Percentiles rank a stretch among this genome's conserved stretches.
Conservation (phyloP, 2,329 filamentous ascomycete genomes). For the Colletotrichum euphorbiae region DNA sequence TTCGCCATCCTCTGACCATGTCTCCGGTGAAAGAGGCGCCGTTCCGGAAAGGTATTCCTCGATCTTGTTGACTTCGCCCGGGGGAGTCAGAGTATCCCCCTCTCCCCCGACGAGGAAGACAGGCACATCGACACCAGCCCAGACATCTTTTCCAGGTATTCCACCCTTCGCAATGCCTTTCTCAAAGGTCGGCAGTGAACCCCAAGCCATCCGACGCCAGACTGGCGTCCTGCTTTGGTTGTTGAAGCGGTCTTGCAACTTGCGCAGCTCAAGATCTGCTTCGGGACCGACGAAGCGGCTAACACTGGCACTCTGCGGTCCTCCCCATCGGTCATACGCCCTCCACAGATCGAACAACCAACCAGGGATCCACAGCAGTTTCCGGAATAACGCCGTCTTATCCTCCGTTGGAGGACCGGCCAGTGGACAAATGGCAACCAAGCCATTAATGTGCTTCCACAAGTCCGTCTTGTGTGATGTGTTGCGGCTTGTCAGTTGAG, state of each 20-base stretch:
- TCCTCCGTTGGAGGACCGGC: conserved; percentile 70
- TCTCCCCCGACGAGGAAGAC: conserved; percentile 84
- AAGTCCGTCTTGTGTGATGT: conserved; percentile 61
- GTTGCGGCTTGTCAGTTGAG: conserved; percentile 70
- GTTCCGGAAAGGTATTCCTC: conserved; percentile 44
- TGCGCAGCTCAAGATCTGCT: conserved; percentile 73
- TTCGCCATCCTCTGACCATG: conserved; percentile 43
- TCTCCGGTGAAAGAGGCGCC: conserved; percentile 23
- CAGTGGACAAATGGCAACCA: conserved; percentile 85
- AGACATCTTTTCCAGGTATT: conserved; percentile 75
- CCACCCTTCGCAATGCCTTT: conserved; percentile 68
- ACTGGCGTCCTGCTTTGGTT: conserved; percentile 84
- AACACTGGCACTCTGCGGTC: conserved; percentile 82
- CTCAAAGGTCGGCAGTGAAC: conserved; percentile 72
- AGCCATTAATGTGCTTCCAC: conserved; percentile 75
- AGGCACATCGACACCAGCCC: conserved; percentile 79
- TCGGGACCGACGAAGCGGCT: conserved; percentile 77
- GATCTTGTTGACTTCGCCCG: conserved; percentile 77
- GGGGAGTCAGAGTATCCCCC: conserved; percentile 80
- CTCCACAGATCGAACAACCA: conserved; percentile 82
- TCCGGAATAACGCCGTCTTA: conserved; percentile 59
- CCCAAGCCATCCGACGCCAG: conserved; percentile 84
- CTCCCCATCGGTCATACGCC: conserved; percentile 82
- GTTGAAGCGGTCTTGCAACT: conserved; percentile 81
- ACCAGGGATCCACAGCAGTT: conserved; percentile 75